Evolutionary conservation across 2,329 filamentous ascomycete species (phyloP).

Genomic region (Ophiostoma pallidulum): DNA sequence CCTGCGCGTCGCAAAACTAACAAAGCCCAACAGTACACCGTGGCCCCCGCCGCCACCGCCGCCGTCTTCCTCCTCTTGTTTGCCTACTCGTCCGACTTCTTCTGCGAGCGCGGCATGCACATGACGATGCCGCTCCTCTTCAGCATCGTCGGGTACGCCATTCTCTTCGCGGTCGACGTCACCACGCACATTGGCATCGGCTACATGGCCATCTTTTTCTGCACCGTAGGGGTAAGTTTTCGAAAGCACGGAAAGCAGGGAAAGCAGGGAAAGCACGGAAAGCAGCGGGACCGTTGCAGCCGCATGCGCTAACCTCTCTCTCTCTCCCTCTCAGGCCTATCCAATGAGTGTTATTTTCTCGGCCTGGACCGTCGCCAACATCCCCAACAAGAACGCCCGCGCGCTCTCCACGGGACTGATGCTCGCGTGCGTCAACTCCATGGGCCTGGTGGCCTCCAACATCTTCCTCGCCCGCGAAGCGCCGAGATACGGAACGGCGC

Average conservation of each 20-base stretch:
- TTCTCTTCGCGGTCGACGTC: not conserved
- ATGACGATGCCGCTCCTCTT: not conserved
- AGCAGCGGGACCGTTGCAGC: no score
- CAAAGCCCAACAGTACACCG: not conserved
- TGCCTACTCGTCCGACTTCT: not conserved
- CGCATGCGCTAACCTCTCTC: no score
- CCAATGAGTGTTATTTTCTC: not conserved
- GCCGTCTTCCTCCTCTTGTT: not conserved
- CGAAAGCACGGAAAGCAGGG: no score
- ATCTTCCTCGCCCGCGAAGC: not conserved
- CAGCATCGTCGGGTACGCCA: not conserved
- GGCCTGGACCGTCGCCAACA: not conserved
- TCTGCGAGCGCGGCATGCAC: not conserved
- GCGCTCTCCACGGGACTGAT: not conserved
- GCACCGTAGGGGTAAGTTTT: not conserved
- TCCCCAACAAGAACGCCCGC: not conserved
- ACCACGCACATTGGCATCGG: not conserved
- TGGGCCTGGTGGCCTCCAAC: not conserved
- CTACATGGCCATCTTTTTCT: not conserved
- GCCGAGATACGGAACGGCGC: no score
- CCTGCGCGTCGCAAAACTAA: no score
- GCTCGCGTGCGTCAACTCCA: not conserved
- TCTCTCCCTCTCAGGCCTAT: not conserved
- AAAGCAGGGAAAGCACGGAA: no score
- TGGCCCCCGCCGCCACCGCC: not conserved